Percentiles rank a stretch among this genome's conserved stretches.
These are phyloP conservation scores for Globisporangium apiculatum DNA, from an alignment of 352 stramenopile species.

Conservation along the genomic window DNA sequence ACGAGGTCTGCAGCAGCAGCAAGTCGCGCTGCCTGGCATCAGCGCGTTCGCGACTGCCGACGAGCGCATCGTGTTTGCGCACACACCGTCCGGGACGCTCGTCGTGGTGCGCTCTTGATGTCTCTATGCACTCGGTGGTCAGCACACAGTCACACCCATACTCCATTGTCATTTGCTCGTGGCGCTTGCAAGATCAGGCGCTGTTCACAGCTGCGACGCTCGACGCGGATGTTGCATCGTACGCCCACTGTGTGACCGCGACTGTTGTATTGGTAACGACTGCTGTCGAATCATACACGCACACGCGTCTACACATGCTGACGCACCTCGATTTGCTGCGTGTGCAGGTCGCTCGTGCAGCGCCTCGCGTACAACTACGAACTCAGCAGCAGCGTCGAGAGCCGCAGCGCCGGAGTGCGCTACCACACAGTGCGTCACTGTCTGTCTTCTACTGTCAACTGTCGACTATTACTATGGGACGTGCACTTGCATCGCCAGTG, in stretches of 20 bases:
- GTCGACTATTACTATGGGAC: too few species aligned
- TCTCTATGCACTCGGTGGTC: background rate
- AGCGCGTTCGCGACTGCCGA: constrained; percentile 27
- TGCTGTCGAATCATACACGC: background rate
- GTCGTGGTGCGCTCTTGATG: constrained; percentile 17
- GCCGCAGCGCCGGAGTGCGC: constrained; percentile 16
- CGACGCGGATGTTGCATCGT: constrained; percentile 25
- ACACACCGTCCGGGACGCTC: constrained; percentile 28
- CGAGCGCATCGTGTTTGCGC: constrained; percentile 39
- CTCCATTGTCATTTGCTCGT: background rate
- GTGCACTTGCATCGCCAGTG: too few species aligned
- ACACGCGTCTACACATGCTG: background rate
- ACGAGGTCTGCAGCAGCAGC: background rate
- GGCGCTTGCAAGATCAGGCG: constrained; percentile 8
- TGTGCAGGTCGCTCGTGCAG: constrained; percentile 22
- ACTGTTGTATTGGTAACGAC: too few species aligned
- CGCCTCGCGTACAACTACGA: constrained; percentile 48
- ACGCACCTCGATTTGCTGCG: background rate
- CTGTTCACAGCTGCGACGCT: constrained; percentile 31
- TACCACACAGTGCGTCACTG: constrained; percentile 25
- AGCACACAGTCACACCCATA: background rate
- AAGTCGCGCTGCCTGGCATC: constrained; percentile 15
- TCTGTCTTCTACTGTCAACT: too few species aligned
- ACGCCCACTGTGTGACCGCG: background rate
- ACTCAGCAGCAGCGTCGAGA: constrained; percentile 17